phyloP scores from a whole-genome alignment of 2,329 filamentous ascomycete species.

The Neofusicoccum laricinum region DNA sequence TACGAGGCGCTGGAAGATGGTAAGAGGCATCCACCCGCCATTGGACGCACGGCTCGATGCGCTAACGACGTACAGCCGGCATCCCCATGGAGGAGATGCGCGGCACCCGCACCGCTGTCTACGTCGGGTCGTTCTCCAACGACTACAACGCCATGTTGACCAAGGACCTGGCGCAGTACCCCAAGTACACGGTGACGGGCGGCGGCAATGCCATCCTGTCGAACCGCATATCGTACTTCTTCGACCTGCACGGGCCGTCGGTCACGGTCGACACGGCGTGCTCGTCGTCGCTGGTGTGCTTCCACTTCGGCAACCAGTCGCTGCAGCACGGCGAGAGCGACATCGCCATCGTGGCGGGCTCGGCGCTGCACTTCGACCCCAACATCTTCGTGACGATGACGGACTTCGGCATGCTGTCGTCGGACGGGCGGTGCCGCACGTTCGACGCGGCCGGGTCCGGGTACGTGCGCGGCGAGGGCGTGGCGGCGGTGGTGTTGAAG shows the following conservation, averaged over 20 bases:
- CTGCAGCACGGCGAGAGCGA: slow-evolving; percentile 17
- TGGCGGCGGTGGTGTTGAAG: slow-evolving; percentile 58
- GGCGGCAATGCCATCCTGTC: slow-evolving; percentile 26
- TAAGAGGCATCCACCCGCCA: background rate
- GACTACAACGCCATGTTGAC: slow-evolving; percentile 23
- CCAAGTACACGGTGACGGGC: slow-evolving; percentile 21
- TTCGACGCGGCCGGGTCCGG: slow-evolving; percentile 57
- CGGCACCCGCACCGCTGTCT: slow-evolving; percentile 25
- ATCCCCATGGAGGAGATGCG: slow-evolving; percentile 17
- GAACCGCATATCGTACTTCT: slow-evolving; percentile 30
- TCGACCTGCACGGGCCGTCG: slow-evolving; percentile 29
- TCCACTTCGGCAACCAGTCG: slow-evolving; percentile 29
- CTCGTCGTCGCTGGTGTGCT: slow-evolving; percentile 26
- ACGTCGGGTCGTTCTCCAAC: slow-evolving; percentile 22
- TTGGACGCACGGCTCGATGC: background rate
- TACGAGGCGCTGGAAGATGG: slow-evolving; percentile 22
- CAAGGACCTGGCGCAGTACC: background rate
- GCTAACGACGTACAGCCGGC: slow-evolving; percentile 3
- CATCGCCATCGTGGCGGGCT: slow-evolving; percentile 18
- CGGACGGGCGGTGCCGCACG: slow-evolving; percentile 29
- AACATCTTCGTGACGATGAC: slow-evolving; percentile 23
- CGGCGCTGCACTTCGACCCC: slow-evolving; percentile 24
- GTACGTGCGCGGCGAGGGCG: slow-evolving; percentile 63
- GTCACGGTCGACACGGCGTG: slow-evolving; percentile 33
- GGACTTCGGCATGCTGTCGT: slow-evolving; percentile 25